Evolutionary conservation across 2,329 filamentous ascomycete genomes (phyloP), one percentile per base, ranked within the genome.

Genomic region (Eurotiales sp.): DNA sequence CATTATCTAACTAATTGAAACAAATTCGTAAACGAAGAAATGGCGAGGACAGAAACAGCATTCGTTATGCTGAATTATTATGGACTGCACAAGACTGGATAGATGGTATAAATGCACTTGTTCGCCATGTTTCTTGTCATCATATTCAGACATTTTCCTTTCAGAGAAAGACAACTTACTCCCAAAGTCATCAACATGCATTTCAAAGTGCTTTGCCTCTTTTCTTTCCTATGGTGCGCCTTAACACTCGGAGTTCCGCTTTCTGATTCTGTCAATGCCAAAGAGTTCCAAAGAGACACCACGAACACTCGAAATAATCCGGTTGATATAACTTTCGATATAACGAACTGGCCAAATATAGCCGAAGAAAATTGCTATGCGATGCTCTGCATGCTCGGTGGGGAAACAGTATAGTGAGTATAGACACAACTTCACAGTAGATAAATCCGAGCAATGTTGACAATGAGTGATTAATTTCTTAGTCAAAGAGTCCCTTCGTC

Each of bases 291-390:
- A 32, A 32, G 22, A 19, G 15, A 27, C 25, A 27, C 32, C 4
- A 32, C 10, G 25, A 43, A 8, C 23, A 32, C 25, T 30, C 2
- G 3, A 32, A 8, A 17, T 29, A 45, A 6, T 22, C 11, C 42
- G 15, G 34, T 36, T 19, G 43, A 46, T 34, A 30, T 14, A 25
- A 46, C 43, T 8, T 36, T 46, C 19, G 19, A 23, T 14, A 46
- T 19, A 23, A 36, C 29, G 23, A 7, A 8, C 7, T 46, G 43
- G 43, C 19, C 21, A 34, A 46, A 46, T 46, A 34, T 36, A n/a
- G 43, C 43, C 10, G 43, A 46, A 21, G 29, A 46, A 15, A 46
- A 46, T 14, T 46, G 43, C 43, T 46, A 34, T 15, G 43, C 43
- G 12, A 46, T 46, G 43, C 43, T 46, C 30, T 46, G 43, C 30